These are phyloP conservation scores for Funneliformis mosseae DNA, from an alignment of 192 early-diverging fungal species.

Conservation along the genomic window DNA sequence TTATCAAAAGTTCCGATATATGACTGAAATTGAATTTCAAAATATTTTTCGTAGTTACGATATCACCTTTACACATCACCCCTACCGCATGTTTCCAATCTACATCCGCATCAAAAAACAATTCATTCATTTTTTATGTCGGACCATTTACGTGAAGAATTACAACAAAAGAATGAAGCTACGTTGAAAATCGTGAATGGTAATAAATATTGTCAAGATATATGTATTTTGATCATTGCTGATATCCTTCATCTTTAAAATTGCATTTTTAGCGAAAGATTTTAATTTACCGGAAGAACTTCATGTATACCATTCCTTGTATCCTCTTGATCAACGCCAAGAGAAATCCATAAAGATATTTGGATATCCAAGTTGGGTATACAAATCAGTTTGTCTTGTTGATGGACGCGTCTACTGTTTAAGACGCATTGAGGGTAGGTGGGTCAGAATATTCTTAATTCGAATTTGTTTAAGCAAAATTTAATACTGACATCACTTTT, in stretches of 20 bases:
- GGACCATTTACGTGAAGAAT: conserved; percentile 79
- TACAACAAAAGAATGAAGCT: conserved; percentile 72
- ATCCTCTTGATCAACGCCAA: conserved; percentile 60
- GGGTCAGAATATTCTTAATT: not conserved
- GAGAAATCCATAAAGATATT: conserved; percentile 61
- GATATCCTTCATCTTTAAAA: conserved; percentile 12
- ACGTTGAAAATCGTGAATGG: conserved; percentile 45
- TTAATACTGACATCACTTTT: not conserved
- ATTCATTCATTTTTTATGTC: conserved; percentile 85
- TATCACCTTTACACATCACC: conserved; percentile 80
- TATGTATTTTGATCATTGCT: not conserved
- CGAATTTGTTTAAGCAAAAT: not conserved
- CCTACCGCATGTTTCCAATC: conserved; percentile 68
- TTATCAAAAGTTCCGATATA: not conserved
- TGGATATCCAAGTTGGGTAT: conserved; percentile 74
- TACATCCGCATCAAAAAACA: conserved; percentile 74
- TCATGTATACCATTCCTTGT: conserved; percentile 88
- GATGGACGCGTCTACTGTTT: conserved; percentile 89
- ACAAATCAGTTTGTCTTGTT: conserved; percentile 80
- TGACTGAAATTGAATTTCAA: conserved; percentile 8
- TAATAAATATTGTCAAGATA: not conserved
- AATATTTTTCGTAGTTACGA: conserved; percentile 57
- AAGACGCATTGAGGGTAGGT: conserved; percentile 76
- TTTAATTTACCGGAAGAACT: conserved; percentile 75
- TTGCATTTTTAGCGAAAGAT: conserved; percentile 47